These are phyloP conservation scores for Coemansia sp. DNA, from an alignment of 192 early-diverging fungal species.

Conservation along the genomic window DNA sequence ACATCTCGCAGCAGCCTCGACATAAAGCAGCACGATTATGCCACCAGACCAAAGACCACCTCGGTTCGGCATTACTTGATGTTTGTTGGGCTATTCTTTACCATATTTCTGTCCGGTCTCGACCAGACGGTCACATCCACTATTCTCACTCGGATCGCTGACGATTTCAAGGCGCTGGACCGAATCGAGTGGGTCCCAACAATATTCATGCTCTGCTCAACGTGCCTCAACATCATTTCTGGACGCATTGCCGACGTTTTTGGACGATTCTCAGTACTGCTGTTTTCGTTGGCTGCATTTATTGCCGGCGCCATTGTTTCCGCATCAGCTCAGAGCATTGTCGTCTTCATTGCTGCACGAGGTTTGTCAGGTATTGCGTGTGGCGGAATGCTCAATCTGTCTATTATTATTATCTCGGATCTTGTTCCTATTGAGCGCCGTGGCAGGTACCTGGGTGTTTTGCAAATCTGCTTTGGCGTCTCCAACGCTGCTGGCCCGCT, in stretches of 20 bases:
- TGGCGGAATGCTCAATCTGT: constrained; percentile 63
- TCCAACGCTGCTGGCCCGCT: constrained; percentile 62
- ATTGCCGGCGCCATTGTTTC: constrained; percentile 46
- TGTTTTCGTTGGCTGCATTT: constrained; percentile 49
- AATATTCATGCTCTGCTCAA: constrained; percentile 68
- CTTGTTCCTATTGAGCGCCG: constrained; percentile 68
- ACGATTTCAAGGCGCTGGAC: constrained; percentile 70
- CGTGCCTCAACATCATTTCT: constrained; percentile 73
- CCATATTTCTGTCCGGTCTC: constrained; percentile 72
- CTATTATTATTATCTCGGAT: constrained; percentile 76
- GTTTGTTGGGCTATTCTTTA: constrained; percentile 59
- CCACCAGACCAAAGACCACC: neutral
- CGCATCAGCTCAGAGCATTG: constrained; percentile 44
- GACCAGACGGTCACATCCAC: constrained; percentile 89
- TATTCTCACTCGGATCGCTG: constrained; percentile 71
- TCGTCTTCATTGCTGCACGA: constrained; percentile 66
- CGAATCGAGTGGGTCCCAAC: constrained; percentile 87
- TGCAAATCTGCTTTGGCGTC: constrained; percentile 56
- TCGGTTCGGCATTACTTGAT: constrained; percentile 10
- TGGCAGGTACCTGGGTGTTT: constrained; percentile 70
- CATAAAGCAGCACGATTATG: neutral
- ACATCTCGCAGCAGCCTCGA: neutral
- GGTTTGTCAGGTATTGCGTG: constrained; percentile 73
- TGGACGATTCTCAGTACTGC: constrained; percentile 46
- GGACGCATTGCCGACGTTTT: constrained; percentile 87